phyloP scores from a whole-genome alignment of 352 stramenopile genomes.

The Phytophthora ramorum region DNA sequence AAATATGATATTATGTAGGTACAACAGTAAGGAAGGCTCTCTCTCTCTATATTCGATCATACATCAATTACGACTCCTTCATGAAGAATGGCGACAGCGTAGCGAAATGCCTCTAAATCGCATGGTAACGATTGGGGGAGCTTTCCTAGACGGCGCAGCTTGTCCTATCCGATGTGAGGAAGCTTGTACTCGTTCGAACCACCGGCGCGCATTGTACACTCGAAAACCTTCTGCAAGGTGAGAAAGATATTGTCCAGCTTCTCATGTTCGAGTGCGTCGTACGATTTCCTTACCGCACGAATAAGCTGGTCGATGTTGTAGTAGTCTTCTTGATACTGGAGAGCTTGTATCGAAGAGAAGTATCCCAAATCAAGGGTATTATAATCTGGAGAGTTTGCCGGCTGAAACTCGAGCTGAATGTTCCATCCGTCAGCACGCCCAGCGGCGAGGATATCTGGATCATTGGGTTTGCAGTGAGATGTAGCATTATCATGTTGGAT shows the following conservation, averaged over 20 bases:
- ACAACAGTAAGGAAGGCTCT: too few species aligned
- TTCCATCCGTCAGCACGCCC: not conserved
- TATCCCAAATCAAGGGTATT: slow-evolving; percentile 5
- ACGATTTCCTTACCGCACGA: not conserved
- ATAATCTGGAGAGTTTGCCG: not conserved
- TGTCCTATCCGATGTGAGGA: slow-evolving; percentile 1
- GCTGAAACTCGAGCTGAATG: slow-evolving; percentile 6
- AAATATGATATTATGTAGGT: too few species aligned
- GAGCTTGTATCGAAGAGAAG: slow-evolving; percentile 10
- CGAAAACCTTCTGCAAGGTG: slow-evolving; percentile 8
- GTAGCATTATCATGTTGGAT: slow-evolving; percentile 6
- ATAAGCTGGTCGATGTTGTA: slow-evolving; percentile 15
- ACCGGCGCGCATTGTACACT: not conserved
- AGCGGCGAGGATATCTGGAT: not conserved
- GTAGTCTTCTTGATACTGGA: slow-evolving; percentile 11
- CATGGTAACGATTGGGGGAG: not conserved
- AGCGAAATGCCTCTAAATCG: not conserved
- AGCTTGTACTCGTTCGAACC: slow-evolving; percentile 10
- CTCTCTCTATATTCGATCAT: too few species aligned
- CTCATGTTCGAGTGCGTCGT: not conserved
- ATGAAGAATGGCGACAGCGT: not conserved
- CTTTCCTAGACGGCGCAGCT: not conserved
- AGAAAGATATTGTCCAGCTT: slow-evolving; percentile 13
- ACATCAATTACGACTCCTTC: not conserved
- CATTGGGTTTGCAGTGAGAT: not conserved